These are phyloP conservation scores for Jaltomata sinuosa DNA, from an alignment of 257 asterid species.

Conservation along the genomic window DNA sequence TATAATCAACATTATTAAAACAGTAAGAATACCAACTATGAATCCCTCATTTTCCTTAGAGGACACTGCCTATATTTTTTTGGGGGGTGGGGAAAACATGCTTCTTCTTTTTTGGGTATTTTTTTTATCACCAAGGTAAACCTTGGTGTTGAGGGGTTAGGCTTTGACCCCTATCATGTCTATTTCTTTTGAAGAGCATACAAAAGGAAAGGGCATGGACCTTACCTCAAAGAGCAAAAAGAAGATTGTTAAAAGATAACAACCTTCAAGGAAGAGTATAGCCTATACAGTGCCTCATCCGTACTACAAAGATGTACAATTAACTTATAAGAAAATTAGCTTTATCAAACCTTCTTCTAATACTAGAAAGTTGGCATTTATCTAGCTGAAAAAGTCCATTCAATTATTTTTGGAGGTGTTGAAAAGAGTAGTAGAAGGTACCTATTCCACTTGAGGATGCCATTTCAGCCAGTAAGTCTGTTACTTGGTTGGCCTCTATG, in stretches of 20 bases:
- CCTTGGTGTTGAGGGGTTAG: no score
- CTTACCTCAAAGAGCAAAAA: neutral
- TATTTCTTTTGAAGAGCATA: neutral
- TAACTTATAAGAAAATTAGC: neutral
- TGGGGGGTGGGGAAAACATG: no score
- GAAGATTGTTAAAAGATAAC: neutral
- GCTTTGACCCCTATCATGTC: no score
- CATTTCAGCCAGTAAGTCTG: neutral
- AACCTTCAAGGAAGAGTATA: neutral
- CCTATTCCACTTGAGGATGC: neutral
- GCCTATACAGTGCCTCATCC: neutral
- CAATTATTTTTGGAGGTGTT: neutral
- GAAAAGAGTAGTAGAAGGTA: neutral
- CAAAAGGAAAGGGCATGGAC: neutral
- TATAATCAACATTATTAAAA: no score
- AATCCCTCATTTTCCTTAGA: no score
- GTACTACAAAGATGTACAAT: no score
- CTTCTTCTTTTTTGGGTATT: no score
- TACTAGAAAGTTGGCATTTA: neutral
- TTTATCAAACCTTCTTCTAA: no score
- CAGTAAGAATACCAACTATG: no score
- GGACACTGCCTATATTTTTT: no score
- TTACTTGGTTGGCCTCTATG: neutral
- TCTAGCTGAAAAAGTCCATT: neutral
- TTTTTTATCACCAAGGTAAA: no score